A percentile compares a stretch with the other conserved stretches of the same genome.
phyloP scores from a whole-genome alignment of 306 rosid species.

The Trifolium fragiferum region DNA sequence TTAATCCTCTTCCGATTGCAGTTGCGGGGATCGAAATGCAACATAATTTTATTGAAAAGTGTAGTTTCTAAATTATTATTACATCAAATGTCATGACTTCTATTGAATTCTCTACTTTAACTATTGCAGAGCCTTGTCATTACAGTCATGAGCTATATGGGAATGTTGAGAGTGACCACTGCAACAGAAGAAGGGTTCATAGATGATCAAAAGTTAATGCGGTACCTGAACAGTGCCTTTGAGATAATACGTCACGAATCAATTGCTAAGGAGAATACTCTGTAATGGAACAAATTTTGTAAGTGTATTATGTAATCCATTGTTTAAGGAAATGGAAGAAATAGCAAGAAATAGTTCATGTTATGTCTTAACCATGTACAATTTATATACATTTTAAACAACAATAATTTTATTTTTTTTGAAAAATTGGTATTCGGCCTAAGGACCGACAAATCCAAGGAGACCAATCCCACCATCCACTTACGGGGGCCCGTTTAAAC shows the following conservation, averaged over 20 bases:
- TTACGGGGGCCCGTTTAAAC: no score
- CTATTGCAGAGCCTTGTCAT: slow-evolving; percentile 26
- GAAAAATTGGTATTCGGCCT: no score
- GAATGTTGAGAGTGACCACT: slow-evolving; percentile 32
- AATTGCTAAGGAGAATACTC: slow-evolving; percentile 8
- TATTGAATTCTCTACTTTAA: neutral
- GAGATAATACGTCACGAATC: slow-evolving; percentile 20
- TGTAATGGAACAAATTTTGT: slow-evolving; percentile 4
- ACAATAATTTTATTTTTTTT: no score
- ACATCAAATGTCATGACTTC: no score
- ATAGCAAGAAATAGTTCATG: neutral
- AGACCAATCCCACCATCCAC: no score
- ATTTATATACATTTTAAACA: no score
- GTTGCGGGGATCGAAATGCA: no score
- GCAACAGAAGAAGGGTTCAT: slow-evolving; percentile 20
- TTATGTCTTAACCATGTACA: neutral
- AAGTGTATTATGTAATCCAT: neutral
- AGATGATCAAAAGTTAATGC: slow-evolving; percentile 22
- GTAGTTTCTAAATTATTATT: no score
- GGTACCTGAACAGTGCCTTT: slow-evolving; percentile 17
- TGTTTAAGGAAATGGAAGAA: neutral
- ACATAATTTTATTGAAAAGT: neutral
- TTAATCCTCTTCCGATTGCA: no score
- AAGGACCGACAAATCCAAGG: no score
- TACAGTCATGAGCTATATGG: slow-evolving; percentile 39